These are phyloP conservation scores for Blastocystis sp. DNA, from an alignment of 352 stramenopile species.

Conservation along the genomic window DNA sequence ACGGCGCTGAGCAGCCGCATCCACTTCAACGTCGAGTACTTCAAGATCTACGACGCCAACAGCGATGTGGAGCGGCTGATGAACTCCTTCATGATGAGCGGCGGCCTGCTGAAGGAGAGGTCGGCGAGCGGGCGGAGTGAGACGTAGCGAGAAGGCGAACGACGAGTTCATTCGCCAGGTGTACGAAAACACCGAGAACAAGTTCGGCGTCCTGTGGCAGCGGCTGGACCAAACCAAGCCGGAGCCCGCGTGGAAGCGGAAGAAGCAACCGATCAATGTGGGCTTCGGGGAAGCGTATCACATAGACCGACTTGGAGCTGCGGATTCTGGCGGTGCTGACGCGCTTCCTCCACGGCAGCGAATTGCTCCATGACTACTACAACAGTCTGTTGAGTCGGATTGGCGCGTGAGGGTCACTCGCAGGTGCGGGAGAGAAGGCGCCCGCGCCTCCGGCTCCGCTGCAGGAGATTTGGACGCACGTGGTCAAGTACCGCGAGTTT, in stretches of 20 bases:
- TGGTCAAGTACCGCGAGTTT: neutral
- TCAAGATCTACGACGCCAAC: conserved; percentile 26
- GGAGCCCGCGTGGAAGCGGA: conserved; percentile 5
- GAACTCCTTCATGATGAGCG: conserved; percentile 19
- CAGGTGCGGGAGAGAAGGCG: neutral
- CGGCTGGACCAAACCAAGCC: neutral
- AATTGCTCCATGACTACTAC: no score
- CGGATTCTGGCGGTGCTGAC: neutral
- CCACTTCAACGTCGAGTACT: conserved; percentile 35
- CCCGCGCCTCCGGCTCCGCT: neutral
- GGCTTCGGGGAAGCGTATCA: neutral
- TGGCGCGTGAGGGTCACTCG: no score
- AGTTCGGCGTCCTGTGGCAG: neutral
- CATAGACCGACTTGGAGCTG: conserved; percentile 8
- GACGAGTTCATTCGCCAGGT: conserved; percentile 2
- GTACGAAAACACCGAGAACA: neutral
- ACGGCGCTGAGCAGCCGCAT: conserved; percentile 16
- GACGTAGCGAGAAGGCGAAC: neutral
- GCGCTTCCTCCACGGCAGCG: neutral
- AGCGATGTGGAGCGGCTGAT: neutral
- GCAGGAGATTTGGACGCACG: neutral
- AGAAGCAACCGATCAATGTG: neutral
- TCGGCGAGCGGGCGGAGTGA: neutral
- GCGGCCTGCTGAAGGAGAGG: neutral
- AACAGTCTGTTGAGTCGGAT: no score